A percentile compares a stretch with the other conserved stretches of the same genome.
phyloP scores from a whole-genome alignment of 805 yeast species.

The Cyberlindnera mycetangii region DNA sequence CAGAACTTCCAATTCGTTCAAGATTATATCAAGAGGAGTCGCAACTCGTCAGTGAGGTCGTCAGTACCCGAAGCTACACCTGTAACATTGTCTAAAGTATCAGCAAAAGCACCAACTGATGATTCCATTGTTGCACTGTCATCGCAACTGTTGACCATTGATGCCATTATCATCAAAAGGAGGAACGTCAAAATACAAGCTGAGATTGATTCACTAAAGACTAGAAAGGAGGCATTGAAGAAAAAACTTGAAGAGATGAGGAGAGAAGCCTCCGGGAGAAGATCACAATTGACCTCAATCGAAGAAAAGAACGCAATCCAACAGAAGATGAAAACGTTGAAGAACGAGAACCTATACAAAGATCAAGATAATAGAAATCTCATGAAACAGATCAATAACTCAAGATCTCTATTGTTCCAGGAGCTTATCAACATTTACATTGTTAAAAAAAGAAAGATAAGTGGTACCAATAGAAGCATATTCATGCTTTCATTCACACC shows the following conservation, averaged over 20 bases:
- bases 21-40: slow-evolving; percentile 9
- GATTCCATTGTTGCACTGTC: slow-evolving; percentile 23
- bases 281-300: slow-evolving; percentile 1
- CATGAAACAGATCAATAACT: slow-evolving; percentile 23
- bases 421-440: slow-evolving; percentile 24
- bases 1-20: slow-evolving; percentile 15
- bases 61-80: too few relatives aligned
- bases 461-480: slow-evolving; percentile 12
- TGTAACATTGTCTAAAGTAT: neutral
- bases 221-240: neutral
- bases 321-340: neutral
- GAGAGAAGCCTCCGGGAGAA: neutral
- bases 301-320: neutral
- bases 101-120: slow-evolving; percentile 1
- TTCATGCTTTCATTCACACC: slow-evolving; percentile 25
- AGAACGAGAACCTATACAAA: slow-evolving; percentile 10
- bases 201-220: slow-evolving; percentile 5
- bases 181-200: slow-evolving; percentile 13
- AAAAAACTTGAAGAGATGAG: slow-evolving; percentile 2
- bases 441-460: slow-evolving; percentile 19
- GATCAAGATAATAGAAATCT: slow-evolving; percentile 16
- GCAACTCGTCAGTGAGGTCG: too few relatives aligned
- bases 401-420: slow-evolving; percentile 23
- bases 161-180: slow-evolving; percentile 20
- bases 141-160: slow-evolving; percentile 25